Evolutionary conservation across 2,329 filamentous ascomycete genomes (phyloP).

Genomic region (Dactylonectria estremocensis): DNA sequence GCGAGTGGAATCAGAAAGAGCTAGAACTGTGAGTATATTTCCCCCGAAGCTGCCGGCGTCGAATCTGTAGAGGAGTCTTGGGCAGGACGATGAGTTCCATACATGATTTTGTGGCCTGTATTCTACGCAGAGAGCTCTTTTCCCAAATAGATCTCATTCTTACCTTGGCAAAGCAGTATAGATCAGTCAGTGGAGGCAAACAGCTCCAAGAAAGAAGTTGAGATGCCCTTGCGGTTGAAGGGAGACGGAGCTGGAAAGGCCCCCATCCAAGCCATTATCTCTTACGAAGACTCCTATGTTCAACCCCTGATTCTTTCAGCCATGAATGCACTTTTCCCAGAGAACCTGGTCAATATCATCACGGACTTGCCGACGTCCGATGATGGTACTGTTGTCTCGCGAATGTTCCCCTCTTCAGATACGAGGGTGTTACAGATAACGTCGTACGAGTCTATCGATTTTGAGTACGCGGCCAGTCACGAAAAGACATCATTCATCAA

Average conservation of each 20-base stretch:
- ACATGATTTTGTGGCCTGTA: constrained; percentile 49
- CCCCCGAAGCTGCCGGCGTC: constrained; percentile 42
- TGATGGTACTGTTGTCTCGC: constrained; percentile 54
- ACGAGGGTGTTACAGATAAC: constrained; percentile 81
- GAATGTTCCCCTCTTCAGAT: constrained; percentile 52
- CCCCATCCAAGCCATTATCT: constrained; percentile 76
- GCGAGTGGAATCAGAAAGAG: constrained; percentile 77
- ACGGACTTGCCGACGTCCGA: constrained; percentile 55
- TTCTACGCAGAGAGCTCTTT: constrained; percentile 44
- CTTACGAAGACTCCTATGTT: constrained; percentile 92
- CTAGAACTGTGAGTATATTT: constrained; percentile 83
- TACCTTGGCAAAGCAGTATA: constrained; percentile 51
- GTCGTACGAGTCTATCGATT: constrained; percentile 90
- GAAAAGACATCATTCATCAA: constrained; percentile 79
- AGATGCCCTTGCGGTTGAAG: constrained; percentile 40
- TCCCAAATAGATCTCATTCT: constrained; percentile 56
- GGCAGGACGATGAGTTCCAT: constrained; percentile 38
- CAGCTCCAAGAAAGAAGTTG: constrained; percentile 35
- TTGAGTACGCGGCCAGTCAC: constrained; percentile 78
- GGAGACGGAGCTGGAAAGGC: constrained; percentile 30
- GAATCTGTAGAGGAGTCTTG: constrained; percentile 18
- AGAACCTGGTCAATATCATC: constrained; percentile 69
- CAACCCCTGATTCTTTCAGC: constrained; percentile 86
- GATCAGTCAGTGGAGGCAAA: constrained; percentile 29
- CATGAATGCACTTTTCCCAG: constrained; percentile 74